Percentiles rank a stretch among this genome's conserved stretches.
Conservation (phyloP, 2,329 filamentous ascomycete genomes). For the Exutisphaerella laricina region DNA sequence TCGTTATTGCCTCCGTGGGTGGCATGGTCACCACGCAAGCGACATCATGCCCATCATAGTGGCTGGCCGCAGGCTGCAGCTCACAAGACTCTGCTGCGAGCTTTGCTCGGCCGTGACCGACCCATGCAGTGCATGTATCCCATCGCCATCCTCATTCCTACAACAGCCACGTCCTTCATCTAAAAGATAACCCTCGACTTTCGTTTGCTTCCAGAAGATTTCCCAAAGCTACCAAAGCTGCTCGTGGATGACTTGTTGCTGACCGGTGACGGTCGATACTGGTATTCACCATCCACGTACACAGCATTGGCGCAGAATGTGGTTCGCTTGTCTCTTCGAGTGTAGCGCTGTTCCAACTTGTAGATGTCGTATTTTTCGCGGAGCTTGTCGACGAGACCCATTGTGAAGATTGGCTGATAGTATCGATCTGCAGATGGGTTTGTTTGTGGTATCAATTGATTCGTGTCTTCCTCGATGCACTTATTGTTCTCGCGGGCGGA, state of each 20-base stretch:
- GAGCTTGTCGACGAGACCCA: conserved; percentile 70
- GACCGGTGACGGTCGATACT: conserved; percentile 52
- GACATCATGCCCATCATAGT: no score
- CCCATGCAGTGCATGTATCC: background rate
- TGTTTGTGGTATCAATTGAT: background rate
- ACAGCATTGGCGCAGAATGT: conserved; percentile 83
- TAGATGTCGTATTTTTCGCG: conserved; percentile 83
- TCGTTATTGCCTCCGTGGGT: no score
- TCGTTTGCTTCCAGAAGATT: conserved; percentile 5
- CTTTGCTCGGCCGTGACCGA: background rate
- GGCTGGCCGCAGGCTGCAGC: no score
- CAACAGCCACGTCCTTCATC: background rate
- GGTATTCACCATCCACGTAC: conserved; percentile 94
- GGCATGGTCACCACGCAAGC: no score
- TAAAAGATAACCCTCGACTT: conserved; percentile 12
- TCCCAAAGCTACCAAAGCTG: conserved; percentile 17
- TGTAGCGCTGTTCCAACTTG: conserved; percentile 92
- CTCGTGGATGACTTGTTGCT: conserved; percentile 17
- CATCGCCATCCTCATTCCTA: background rate
- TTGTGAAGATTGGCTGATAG: conserved; percentile 27
- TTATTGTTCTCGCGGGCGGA: background rate
- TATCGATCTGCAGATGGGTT: background rate
- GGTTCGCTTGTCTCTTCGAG: conserved; percentile 79
- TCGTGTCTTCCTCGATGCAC: background rate
- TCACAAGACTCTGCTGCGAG: no score